Evolutionary conservation across 345 rosid species (phyloP), one percentile per base, ranked within the genome.

Genomic region (Acer negundo): DNA sequence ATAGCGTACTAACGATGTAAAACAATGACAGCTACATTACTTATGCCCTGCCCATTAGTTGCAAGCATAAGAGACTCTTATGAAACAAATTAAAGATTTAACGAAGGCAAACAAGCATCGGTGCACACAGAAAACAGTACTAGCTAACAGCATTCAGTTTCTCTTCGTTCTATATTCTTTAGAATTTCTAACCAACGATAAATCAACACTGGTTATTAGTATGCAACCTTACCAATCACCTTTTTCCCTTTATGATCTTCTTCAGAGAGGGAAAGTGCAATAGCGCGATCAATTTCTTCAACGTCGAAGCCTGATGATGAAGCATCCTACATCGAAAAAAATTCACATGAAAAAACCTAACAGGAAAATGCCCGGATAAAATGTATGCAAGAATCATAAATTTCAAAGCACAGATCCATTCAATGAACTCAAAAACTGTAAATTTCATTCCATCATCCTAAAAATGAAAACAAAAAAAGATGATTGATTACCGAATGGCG

Each of bases 261-360:
- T 83, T 89, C 98, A 8, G 94, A 82, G 70, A 93, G 95, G 72
- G 99, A 94, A 16, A 94, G 75, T 75, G 93, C 98, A 82, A 97
- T 90, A 26, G 94, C 99, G 74, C 80, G 77, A 2, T 93, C 98
- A 73, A 93, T 83, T 13, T 97, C 97, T 56, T 90, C 98, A 73
- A 79, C 87, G 86, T 97, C 98, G 67, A 88, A 90, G 82, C 85
- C 97, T n/a, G 90, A 86, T 35, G 89, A 86, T 35, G 89, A 86
- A 72, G 86, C 87, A 79, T 88, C 97, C 99, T 97, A 88, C 85
- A 82, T 74, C 79, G 31, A 51, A 72, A 66, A 68, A 79, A 44
- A 67, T 44, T 79, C 67, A 46, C 42, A 78, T 51, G 38, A 69
- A 70, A 75, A 75, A 69, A 53, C 40, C 22, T 67, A 35, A 44